Percentiles rank a stretch among this genome's conserved stretches.
phyloP scores from a whole-genome alignment of 2,329 filamentous ascomycete genomes.

The Fusarium sp. region DNA sequence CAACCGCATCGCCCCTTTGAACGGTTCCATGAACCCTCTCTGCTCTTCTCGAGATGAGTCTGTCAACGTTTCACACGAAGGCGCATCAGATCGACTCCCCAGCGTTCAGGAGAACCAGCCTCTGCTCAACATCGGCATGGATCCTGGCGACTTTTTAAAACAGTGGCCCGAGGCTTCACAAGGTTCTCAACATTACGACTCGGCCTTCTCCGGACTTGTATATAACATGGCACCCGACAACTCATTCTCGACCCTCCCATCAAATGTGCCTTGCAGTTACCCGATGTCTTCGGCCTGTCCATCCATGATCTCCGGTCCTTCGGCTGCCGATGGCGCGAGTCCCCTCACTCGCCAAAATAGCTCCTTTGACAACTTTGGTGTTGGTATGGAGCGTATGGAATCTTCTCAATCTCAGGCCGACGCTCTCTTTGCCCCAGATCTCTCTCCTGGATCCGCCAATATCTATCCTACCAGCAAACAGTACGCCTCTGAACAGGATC shows the following conservation, averaged over 20 bases:
- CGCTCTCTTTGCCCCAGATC: slow-evolving; percentile 29
- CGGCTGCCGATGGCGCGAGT: slow-evolving; percentile 52
- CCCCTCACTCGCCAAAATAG: slow-evolving; percentile 59
- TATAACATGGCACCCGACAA: slow-evolving; percentile 35
- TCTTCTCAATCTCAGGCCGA: slow-evolving; percentile 54
- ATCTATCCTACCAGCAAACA: slow-evolving; percentile 46
- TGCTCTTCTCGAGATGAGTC: slow-evolving; percentile 50
- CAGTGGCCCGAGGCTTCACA: slow-evolving; percentile 38
- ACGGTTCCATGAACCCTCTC: slow-evolving; percentile 46
- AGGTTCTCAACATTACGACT: slow-evolving; percentile 38
- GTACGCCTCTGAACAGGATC: slow-evolving; percentile 45
- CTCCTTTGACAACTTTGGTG: slow-evolving; percentile 48
- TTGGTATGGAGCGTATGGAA: slow-evolving; percentile 53
- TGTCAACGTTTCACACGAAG: slow-evolving; percentile 41
- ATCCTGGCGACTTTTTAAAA: slow-evolving; percentile 55
- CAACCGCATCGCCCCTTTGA: slow-evolving; percentile 49
- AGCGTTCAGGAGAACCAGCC: slow-evolving; percentile 52
- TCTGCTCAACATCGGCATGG: slow-evolving; percentile 51
- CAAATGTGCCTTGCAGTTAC: slow-evolving; percentile 42
- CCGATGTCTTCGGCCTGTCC: slow-evolving; percentile 54
- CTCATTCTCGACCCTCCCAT: slow-evolving; percentile 24
- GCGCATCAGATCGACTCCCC: slow-evolving; percentile 47
- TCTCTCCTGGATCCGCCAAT: slow-evolving; percentile 31
- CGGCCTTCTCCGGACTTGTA: slow-evolving; percentile 22
- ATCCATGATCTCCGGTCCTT: slow-evolving; percentile 57